Evolutionary conservation across 495 filamentous ascomycete species (phyloP).

Genomic region (Annulohypoxylon stygium): DNA sequence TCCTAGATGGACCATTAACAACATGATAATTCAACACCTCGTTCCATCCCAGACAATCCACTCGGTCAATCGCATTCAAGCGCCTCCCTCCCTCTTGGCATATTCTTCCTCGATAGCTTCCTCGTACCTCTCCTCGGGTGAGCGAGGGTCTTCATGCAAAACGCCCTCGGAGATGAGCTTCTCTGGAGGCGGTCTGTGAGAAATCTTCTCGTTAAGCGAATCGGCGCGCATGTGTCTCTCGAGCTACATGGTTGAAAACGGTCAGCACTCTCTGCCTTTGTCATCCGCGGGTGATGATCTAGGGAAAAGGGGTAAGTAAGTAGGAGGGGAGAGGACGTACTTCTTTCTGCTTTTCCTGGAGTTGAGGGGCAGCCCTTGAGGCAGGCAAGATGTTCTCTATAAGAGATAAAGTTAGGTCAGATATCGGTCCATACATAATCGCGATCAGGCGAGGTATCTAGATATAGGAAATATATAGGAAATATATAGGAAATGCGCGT

Average conservation of each 20-base stretch:
- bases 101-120: conserved; percentile 66
- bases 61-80: conserved; percentile 44
- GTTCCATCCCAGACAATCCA: not conserved
- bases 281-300: not conserved
- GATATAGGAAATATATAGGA: conserved; percentile 58
- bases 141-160: conserved; percentile 71
- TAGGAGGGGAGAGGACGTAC: conserved; percentile 43
- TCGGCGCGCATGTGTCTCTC: conserved; percentile 88
- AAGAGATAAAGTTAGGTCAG: conserved; percentile 8
- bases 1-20: not conserved
- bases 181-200: conserved; percentile 78
- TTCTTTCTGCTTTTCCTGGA: conserved; percentile 82
- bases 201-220: conserved; percentile 84
- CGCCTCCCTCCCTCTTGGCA: conserved; percentile 64
- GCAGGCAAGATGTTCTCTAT: conserved; percentile 85
- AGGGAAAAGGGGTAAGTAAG: not conserved
- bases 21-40: not conserved
- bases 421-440: not conserved
- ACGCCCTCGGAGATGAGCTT: conserved; percentile 83
- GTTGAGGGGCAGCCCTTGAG: conserved; percentile 76
- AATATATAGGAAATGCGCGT: conserved; percentile 19
- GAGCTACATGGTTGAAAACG: conserved; percentile 58
- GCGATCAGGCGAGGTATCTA: not conserved
- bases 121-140: conserved; percentile 62
- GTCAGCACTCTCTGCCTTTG: not conserved